phyloP scores from a whole-genome alignment of 106 monocot species.

The Dendrobium chrysotoxum region DNA sequence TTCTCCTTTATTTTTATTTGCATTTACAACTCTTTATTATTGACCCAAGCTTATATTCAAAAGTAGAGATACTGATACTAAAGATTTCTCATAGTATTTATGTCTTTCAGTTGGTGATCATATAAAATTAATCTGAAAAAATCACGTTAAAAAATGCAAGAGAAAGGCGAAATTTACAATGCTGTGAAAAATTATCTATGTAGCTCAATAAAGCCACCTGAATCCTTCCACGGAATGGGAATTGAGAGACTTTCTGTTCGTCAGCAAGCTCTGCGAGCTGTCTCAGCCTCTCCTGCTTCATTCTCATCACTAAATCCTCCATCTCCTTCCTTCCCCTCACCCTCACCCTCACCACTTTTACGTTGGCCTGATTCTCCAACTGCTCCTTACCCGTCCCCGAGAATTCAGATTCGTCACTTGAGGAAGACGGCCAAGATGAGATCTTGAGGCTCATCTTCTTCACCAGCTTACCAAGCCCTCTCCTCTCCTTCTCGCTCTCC shows the following conservation, averaged over 20 bases:
- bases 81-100: too few relatives aligned
- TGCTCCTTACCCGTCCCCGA: neutral
- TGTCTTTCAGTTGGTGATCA: too few relatives aligned
- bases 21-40: too few relatives aligned
- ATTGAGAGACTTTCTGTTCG: conserved; percentile 43
- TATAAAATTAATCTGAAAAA: too few relatives aligned
- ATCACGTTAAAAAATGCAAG: too few relatives aligned
- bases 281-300: conserved; percentile 35
- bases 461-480: conserved; percentile 21
- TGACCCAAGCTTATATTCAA: too few relatives aligned
- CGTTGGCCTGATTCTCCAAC: neutral
- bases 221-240: conserved; percentile 53
- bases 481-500: conserved; percentile 5
- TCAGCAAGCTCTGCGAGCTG: conserved; percentile 38
- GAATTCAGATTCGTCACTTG: conserved; percentile 6
- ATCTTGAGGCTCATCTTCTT: conserved; percentile 16
- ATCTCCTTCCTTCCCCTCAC: conserved; percentile 43
- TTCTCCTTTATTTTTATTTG: too few relatives aligned
- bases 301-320: conserved; percentile 39
- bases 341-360: conserved; percentile 17
- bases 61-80: too few relatives aligned
- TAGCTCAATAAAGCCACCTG: conserved; percentile 32
- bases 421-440: neutral
- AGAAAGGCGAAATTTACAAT: too few relatives aligned
- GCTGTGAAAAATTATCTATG: neutral